Percentiles rank a stretch among this genome's conserved stretches.
Conservation (phyloP, 2,329 filamentous ascomycete species). For the Aureobasidium melanogenum region DNA sequence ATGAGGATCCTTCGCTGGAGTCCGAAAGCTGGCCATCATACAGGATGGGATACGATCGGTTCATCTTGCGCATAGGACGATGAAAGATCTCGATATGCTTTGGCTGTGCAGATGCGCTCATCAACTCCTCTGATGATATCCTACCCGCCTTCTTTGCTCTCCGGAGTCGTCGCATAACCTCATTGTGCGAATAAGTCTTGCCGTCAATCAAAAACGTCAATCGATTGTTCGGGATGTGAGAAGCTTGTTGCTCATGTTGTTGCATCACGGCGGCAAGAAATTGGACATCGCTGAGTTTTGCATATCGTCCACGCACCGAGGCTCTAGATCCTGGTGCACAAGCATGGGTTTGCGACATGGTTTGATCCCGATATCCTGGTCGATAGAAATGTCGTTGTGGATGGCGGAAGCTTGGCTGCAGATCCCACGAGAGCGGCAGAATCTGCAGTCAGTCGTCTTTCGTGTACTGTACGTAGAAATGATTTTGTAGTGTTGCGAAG, state of each 20-base stretch:
- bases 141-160: neutral
- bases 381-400: neutral
- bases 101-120: neutral
- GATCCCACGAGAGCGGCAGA: neutral
- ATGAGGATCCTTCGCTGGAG: neutral
- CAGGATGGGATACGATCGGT: neutral
- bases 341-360: neutral
- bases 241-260: neutral
- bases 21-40: neutral
- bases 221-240: neutral
- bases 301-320: neutral
- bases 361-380: neutral
- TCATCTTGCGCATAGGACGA: neutral
- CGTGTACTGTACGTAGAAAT: neutral
- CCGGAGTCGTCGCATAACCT: neutral
- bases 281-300: neutral
- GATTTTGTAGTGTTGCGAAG: neutral
- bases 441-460: neutral
- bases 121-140: neutral
- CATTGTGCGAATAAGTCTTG: neutral
- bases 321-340: neutral
- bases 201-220: neutral
- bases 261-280: neutral
- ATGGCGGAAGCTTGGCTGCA: neutral
- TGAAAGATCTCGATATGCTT: neutral